phyloP scores from a whole-genome alignment of 148 eudicot genomes.

The Simmondsia chinensis region DNA sequence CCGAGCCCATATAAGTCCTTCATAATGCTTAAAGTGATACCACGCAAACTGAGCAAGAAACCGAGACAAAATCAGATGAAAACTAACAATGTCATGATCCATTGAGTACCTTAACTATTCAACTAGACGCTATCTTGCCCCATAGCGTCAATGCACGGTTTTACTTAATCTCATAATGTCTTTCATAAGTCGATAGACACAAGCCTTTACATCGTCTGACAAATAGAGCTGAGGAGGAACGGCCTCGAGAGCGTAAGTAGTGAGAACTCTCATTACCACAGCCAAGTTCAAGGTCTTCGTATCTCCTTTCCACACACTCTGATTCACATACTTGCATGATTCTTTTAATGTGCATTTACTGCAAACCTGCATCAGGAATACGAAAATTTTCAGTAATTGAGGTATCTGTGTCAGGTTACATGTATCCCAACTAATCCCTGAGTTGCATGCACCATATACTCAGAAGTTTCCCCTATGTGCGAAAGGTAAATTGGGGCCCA shows the following conservation, averaged over 20 bases:
- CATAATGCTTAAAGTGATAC: too few relatives aligned
- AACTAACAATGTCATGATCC: too few relatives aligned
- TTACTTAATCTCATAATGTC: constrained; percentile 40
- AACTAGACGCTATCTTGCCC: constrained; percentile 1
- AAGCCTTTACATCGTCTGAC: constrained; percentile 46
- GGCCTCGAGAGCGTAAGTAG: constrained; percentile 48
- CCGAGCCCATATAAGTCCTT: too few relatives aligned
- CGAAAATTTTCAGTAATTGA: too few relatives aligned
- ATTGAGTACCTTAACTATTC: background rate
- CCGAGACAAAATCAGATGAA: too few relatives aligned
- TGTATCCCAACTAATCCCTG: background rate
- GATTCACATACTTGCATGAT: constrained; percentile 56
- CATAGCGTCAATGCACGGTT: constrained; percentile 9
- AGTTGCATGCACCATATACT: too few relatives aligned
- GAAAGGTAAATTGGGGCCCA: too few relatives aligned
- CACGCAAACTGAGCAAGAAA: too few relatives aligned
- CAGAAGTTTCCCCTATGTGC: too few relatives aligned
- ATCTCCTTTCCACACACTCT: constrained; percentile 23
- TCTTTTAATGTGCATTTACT: constrained; percentile 34
- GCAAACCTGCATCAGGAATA: constrained; percentile 46
- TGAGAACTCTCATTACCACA: constrained; percentile 46
- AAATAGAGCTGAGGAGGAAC: constrained; percentile 37
- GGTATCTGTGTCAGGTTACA: background rate
- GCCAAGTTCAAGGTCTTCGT: constrained; percentile 30
- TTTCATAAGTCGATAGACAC: constrained; percentile 44